Conservation (phyloP, 805 yeast genomes). For the Teunomyces funiuensis region DNA sequence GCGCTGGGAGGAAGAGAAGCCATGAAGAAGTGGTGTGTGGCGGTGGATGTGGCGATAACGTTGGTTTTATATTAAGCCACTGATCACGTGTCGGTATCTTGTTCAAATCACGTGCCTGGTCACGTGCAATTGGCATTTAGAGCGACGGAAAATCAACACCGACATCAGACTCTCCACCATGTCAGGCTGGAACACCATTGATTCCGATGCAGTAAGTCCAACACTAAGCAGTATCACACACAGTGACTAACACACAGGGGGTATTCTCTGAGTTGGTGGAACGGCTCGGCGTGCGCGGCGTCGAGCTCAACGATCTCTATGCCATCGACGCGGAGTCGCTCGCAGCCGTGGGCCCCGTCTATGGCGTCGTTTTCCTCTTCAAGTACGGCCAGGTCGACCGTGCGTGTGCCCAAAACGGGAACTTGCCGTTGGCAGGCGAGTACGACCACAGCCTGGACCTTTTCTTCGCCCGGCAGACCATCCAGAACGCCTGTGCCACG, state of each 20-base stretch:
- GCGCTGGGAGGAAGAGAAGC: conserved; percentile 15
- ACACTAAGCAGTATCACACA: not conserved
- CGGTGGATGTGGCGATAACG: too few relatives aligned
- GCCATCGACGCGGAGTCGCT: conserved; percentile 49
- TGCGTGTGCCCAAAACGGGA: conserved; percentile 23
- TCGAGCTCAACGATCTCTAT: conserved; percentile 59
- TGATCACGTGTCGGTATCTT: too few relatives aligned
- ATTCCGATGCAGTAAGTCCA: conserved; percentile 55
- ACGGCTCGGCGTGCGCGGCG: conserved; percentile 48
- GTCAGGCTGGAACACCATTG: conserved; percentile 60
- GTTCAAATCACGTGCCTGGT: too few relatives aligned
- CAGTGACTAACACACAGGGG: conserved; percentile 32
- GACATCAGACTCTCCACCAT: too few relatives aligned
- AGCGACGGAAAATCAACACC: too few relatives aligned
- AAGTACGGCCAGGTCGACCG: conserved; percentile 51
- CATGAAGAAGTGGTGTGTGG: conserved; percentile 7
- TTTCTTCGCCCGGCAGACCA: conserved; percentile 63
- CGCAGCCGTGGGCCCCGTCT: conserved; percentile 38
- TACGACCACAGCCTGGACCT: conserved; percentile 41
- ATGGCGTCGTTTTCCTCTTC: conserved; percentile 64
- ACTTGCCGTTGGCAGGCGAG: conserved; percentile 44
- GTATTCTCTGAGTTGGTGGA: conserved; percentile 65
- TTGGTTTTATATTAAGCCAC: not conserved
- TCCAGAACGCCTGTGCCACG: conserved; percentile 73
- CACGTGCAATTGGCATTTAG: too few relatives aligned